A percentile compares a stretch with the other conserved stretches of the same genome.
Evolutionary conservation across 306 rosid species (phyloP).

Genomic region (Heteromeles arbutifolia): DNA sequence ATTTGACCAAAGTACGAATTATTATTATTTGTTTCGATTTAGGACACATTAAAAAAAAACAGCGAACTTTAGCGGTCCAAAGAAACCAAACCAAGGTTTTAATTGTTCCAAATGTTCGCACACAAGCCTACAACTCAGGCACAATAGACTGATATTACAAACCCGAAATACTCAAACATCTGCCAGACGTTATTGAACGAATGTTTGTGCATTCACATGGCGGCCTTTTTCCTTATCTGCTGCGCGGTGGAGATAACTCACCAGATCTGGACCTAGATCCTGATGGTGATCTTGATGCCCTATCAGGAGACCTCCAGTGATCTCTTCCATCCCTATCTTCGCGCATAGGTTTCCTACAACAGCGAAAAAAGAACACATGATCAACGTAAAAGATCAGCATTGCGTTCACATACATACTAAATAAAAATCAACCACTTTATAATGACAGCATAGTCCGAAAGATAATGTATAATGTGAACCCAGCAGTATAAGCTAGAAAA

Average conservation of each 20-base stretch:
- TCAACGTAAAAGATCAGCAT: background rate
- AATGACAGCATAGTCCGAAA: background rate
- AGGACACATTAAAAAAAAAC: background rate
- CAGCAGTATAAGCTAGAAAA: background rate
- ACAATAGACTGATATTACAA: constrained; percentile 15
- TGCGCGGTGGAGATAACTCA: constrained; percentile 63
- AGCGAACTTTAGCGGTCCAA: background rate
- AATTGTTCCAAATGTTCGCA: constrained; percentile 10
- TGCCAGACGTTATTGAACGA: background rate
- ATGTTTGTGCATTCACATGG: background rate
- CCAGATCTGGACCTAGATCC: constrained; percentile 76
- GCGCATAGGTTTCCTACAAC: constrained; percentile 56
- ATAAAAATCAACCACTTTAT: background rate
- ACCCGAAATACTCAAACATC: background rate
- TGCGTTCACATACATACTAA: background rate
- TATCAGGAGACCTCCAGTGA: constrained; percentile 62
- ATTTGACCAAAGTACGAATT: background rate
- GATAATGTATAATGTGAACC: background rate
- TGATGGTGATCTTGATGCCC: constrained; percentile 75
- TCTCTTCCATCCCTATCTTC: constrained; percentile 51
- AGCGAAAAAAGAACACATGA: background rate
- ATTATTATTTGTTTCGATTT: background rate
- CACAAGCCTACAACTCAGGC: constrained; percentile 16
- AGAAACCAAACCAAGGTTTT: background rate
- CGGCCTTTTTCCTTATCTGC: constrained; percentile 30